Evolutionary conservation across 495 filamentous ascomycete species (phyloP).

Genomic region (Neurospora tetraspora): DNA sequence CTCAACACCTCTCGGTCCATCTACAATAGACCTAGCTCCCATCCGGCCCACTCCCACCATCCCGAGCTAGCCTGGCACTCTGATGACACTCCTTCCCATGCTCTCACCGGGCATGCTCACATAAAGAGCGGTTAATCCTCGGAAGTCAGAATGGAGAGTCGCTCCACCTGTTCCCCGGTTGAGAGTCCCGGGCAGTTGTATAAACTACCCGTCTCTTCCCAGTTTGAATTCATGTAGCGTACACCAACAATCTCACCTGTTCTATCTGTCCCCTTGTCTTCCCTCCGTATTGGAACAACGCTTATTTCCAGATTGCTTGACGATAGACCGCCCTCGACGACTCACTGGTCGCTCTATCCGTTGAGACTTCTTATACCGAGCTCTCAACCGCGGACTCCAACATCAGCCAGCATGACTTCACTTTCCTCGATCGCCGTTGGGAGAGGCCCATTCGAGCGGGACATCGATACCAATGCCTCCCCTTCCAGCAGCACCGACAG

Average conservation of each 20-base stretch:
- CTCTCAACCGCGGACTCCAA: conserved; percentile 5
- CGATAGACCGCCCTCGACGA: background rate
- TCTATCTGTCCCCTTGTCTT: background rate
- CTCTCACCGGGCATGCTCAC: no score
- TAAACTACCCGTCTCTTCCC: background rate
- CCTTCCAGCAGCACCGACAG: conserved; percentile 30
- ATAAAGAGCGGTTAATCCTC: background rate
- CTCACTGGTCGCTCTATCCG: background rate
- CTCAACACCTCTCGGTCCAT: background rate
- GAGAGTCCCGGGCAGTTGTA: background rate
- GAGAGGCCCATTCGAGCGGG: conserved; percentile 8
- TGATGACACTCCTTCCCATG: no score
- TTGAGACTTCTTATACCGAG: background rate
- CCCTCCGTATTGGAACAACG: background rate
- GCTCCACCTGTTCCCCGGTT: background rate
- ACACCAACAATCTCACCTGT: background rate
- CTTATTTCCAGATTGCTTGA: background rate
- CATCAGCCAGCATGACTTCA: conserved; percentile 7
- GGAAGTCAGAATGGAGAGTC: background rate
- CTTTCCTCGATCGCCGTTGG: background rate
- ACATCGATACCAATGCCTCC: conserved; percentile 29
- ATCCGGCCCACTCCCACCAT: conserved; percentile 5
- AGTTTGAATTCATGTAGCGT: background rate
- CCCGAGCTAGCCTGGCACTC: no score
- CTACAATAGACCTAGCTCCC: conserved; percentile 10